These are phyloP conservation scores for Aspergillus diversus DNA, from an alignment of 495 filamentous ascomycete species.

Conservation along the genomic window DNA sequence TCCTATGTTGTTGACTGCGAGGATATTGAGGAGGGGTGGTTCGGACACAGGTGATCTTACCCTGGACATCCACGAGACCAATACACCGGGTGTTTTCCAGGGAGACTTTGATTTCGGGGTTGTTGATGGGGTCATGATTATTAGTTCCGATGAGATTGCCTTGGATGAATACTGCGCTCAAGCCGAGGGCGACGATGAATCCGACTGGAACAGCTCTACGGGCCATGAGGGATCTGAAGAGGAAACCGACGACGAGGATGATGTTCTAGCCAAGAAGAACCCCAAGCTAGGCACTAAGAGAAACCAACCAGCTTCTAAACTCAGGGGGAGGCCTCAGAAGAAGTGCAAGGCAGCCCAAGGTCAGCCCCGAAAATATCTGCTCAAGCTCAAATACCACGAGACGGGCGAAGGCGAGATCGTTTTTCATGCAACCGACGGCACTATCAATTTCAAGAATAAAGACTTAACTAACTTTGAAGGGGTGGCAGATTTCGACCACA, in stretches of 20 bases:
- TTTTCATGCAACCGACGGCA: constrained; percentile 16
- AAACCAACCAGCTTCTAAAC: constrained; percentile 11
- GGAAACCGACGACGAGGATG: not conserved
- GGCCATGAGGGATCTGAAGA: constrained; percentile 1
- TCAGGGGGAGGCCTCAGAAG: constrained; percentile 21
- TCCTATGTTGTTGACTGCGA: constrained; percentile 14
- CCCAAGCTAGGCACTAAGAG: constrained; percentile 19
- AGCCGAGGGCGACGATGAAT: not conserved
- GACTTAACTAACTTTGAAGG: constrained; percentile 27
- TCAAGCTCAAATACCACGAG: constrained; percentile 27
- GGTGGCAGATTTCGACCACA: constrained; percentile 15
- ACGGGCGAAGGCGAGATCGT: constrained; percentile 29
- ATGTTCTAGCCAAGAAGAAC: not conserved
- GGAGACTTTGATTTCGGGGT: constrained; percentile 13
- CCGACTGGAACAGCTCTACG: not conserved
- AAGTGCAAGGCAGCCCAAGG: constrained; percentile 15
- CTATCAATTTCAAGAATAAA: constrained; percentile 31
- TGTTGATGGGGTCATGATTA: constrained; percentile 18
- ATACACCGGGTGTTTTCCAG: constrained; percentile 10
- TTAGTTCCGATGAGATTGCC: not conserved
- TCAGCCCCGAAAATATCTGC: constrained; percentile 23
- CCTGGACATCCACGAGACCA: constrained; percentile 15
- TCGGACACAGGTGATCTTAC: not conserved
- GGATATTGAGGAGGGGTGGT: constrained; percentile 7
- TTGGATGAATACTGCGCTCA: constrained; percentile 12